Evolutionary conservation across 2,329 filamentous ascomycete species (phyloP), one percentile per base, ranked within the genome.

Genomic region (Diaporthe vaccinii): DNA sequence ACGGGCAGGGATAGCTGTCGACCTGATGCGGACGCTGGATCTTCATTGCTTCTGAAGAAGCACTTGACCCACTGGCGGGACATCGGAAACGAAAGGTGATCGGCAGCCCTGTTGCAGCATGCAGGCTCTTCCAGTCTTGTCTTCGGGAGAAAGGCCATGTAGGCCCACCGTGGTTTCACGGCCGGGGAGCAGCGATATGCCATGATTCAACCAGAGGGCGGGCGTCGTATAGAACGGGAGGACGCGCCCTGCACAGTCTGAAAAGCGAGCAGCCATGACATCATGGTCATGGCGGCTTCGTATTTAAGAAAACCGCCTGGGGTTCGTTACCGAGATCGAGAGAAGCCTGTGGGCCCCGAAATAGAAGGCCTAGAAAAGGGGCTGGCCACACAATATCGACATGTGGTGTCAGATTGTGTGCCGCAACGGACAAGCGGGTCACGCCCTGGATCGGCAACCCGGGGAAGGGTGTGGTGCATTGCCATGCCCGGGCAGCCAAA

Each of bases 271-370:
- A 68, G 22, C 46, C 65, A 55, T 69, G 65, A 69, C 65, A 69
- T 69, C 65, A 69, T 53, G 34, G n/a, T 36, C 34, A 53, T 69
- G 65, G 49, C 46, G 31, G 15, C 46, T 69, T 69, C 65, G 65
- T 69, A 69, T 69, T 69, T 22, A 53, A 53, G 44, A 28, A 25
- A 15, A 15, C 14, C 14, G 31, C 4, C 65, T 55, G 65, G 65
- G 65, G 65, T 69, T 55, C 49, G 65, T 55, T 69, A 55, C 49
- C 65, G 65, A 55, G 65, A 69, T 69, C 46, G 49, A 69, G 49
- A 69, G 65, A 69, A 55, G 49, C 65, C 22, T 41, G 65, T 69
- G 65, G 65, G 65, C 34, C 65, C 49, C 49, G 49, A 55, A 69
- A 55, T 41, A 55, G 65, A 68, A 68, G 62, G 44, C 25, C 31